Evolutionary conservation across 2,329 filamentous ascomycete genomes (phyloP).

Genomic region (Gremmenia infestans): DNA sequence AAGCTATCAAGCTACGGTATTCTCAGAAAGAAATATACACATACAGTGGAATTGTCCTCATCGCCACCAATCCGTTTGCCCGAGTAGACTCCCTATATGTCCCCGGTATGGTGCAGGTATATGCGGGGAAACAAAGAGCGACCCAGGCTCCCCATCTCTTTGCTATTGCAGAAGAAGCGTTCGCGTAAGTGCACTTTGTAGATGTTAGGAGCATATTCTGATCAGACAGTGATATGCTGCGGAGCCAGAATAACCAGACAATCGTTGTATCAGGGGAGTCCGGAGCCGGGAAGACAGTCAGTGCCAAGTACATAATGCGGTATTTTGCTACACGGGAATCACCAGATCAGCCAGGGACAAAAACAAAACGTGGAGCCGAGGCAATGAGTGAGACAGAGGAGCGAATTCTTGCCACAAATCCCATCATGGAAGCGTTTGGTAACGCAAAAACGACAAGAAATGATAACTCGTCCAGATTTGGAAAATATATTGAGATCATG

Average conservation of each 20-base stretch:
- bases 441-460: slow-evolving; percentile 99
- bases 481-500: slow-evolving; percentile 99
- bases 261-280: slow-evolving; percentile 99
- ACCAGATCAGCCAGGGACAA: slow-evolving; percentile 76
- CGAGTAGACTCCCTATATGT: slow-evolving; percentile 97
- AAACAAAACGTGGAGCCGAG: slow-evolving; percentile 68
- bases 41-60: slow-evolving; percentile 97
- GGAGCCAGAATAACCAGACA: slow-evolving; percentile 93
- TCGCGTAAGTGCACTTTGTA: slow-evolving; percentile 61
- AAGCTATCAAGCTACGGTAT: slow-evolving; percentile 96
- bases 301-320: slow-evolving; percentile 99
- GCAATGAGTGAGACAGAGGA: slow-evolving; percentile 97
- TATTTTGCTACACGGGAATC: slow-evolving; percentile 98
- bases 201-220: slow-evolving; percentile 29
- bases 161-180: slow-evolving; percentile 97
- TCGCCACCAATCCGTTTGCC: slow-evolving; percentile 97
- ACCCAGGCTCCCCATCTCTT: slow-evolving; percentile 98
- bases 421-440: slow-evolving; percentile 99
- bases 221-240: slow-evolving; percentile 82
- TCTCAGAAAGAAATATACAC: slow-evolving; percentile 99
- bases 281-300: slow-evolving; percentile 97
- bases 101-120: slow-evolving; percentile 99
- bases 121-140: slow-evolving; percentile 92
- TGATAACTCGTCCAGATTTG: slow-evolving; percentile 97
- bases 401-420: slow-evolving; percentile 95